phyloP scores from a whole-genome alignment of 305 asterid species.

The Fraxinus velutina region DNA sequence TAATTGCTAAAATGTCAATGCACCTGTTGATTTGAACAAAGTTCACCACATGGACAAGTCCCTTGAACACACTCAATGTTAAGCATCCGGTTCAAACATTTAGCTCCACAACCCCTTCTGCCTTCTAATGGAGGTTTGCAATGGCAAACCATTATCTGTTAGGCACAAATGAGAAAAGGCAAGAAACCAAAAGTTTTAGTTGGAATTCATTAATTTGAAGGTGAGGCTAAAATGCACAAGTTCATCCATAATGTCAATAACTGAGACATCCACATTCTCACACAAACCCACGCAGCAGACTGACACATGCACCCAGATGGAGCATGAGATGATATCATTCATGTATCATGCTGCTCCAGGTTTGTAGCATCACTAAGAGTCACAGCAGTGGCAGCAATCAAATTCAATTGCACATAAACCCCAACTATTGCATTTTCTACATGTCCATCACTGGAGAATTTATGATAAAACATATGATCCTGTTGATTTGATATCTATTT shows the following conservation, averaged over 20 bases:
- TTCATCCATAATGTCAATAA: conserved; percentile 13
- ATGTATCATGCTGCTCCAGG: conserved; percentile 2
- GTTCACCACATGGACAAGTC: conserved; percentile 84
- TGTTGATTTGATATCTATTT: neutral
- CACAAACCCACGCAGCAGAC: conserved; percentile 4
- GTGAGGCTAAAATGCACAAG: neutral
- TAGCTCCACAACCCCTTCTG: conserved; percentile 73
- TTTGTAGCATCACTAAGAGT: neutral
- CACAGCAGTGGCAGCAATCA: neutral
- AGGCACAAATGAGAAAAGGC: conserved; percentile 22
- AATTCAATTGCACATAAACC: neutral
- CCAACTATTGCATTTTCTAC: neutral
- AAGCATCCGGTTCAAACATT: conserved; percentile 83
- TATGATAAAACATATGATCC: neutral
- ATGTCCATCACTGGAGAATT: neutral
- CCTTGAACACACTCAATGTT: conserved; percentile 82
- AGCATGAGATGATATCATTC: neutral
- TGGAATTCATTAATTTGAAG: conserved; percentile 1
- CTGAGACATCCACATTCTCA: conserved; percentile 1
- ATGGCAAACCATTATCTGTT: conserved; percentile 89
- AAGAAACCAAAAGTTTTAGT: conserved; percentile 13
- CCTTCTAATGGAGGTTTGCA: conserved; percentile 79
- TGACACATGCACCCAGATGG: conserved; percentile 15
- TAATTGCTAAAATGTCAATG: conserved; percentile 10
- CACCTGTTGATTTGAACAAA: conserved; percentile 91